phyloP scores from a whole-genome alignment of 2,329 filamentous ascomycete species.

The Blumeria hordei region DNA sequence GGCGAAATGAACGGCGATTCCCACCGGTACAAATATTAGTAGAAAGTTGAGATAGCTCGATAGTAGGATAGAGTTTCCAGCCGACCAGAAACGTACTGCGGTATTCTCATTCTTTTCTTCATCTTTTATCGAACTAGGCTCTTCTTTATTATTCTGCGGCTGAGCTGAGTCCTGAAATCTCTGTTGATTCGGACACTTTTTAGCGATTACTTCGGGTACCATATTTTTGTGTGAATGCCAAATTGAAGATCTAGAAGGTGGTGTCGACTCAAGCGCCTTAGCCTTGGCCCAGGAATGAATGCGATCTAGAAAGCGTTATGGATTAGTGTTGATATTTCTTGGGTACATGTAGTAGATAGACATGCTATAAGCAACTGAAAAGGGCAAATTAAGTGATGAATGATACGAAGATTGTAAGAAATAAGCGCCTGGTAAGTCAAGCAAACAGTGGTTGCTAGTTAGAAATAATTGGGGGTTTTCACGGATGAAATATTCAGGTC shows the following conservation, averaged over 20 bases:
- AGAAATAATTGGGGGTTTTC: too few relatives aligned
- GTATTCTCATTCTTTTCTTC: conserved; percentile 11
- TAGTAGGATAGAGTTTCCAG: conserved; percentile 32
- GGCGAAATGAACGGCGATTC: conserved; percentile 38
- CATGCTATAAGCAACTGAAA: too few relatives aligned
- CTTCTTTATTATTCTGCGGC: conserved; percentile 26
- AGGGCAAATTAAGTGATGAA: too few relatives aligned
- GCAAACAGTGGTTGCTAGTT: too few relatives aligned
- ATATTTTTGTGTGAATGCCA: conserved; percentile 10
- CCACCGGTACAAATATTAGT: conserved; percentile 54
- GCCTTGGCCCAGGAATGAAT: conserved; percentile 29
- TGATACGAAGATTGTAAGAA: too few relatives aligned
- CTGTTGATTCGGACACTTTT: conserved; percentile 8
- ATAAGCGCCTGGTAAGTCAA: too few relatives aligned
- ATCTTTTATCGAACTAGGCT: conserved; percentile 25
- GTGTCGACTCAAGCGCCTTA: conserved; percentile 24
- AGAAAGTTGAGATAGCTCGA: conserved; percentile 60
- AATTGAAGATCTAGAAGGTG: conserved; percentile 14
- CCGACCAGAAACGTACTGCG: conserved; percentile 12
- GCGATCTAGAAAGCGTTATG: conserved; percentile 21
- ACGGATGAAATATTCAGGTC: too few relatives aligned
- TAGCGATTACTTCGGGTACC: conserved; percentile 2
- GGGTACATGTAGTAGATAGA: too few relatives aligned
- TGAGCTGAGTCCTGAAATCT: conserved; percentile 10
- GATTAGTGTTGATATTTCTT: neutral